Evolutionary conservation across 202 grass and related monocot genomes (phyloP).

Genomic region (Setaria italica): DNA sequence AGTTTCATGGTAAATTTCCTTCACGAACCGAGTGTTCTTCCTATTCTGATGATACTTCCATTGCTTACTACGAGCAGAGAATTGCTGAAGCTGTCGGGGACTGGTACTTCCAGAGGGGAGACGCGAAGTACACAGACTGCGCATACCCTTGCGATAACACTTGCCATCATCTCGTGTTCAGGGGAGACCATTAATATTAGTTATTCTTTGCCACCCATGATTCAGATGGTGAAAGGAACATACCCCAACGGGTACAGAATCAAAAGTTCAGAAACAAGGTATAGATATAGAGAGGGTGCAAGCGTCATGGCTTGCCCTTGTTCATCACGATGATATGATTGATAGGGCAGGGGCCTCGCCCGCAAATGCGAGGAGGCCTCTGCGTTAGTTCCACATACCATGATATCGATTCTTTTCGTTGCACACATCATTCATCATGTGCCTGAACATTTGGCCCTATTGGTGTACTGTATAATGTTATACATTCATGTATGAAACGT

Average conservation of each 20-base stretch:
- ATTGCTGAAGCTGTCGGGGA: slow-evolving; percentile 81
- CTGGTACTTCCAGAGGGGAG: slow-evolving; percentile 72
- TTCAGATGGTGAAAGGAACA: slow-evolving; percentile 1
- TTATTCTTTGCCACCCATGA: slow-evolving; percentile 16
- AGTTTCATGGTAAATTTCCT: not conserved
- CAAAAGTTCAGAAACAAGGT: slow-evolving; percentile 11
- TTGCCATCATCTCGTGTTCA: slow-evolving; percentile 80
- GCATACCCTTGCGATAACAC: slow-evolving; percentile 85
- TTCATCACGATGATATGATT: slow-evolving; percentile 21
- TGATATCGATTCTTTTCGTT: slow-evolving; percentile 44
- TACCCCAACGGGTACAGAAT: slow-evolving; percentile 11
- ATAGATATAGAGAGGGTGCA: slow-evolving; percentile 57
- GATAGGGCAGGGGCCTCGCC: slow-evolving; percentile 41
- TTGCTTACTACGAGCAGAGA: slow-evolving; percentile 43
- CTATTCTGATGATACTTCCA: not conserved
- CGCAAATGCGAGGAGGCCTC: slow-evolving; percentile 7
- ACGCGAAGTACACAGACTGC: slow-evolving; percentile 69
- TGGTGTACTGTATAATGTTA: slow-evolving; percentile 18
- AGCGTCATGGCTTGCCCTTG: slow-evolving; percentile 49
- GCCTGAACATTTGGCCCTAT: slow-evolving; percentile 29
- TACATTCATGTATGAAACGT: slow-evolving; percentile 30
- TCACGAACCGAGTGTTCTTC: not conserved
- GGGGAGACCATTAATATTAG: slow-evolving; percentile 31
- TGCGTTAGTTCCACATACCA: slow-evolving; percentile 32
- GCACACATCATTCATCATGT: slow-evolving; percentile 22